Percentiles rank a stretch among this genome's conserved stretches.
Evolutionary conservation across 2,329 filamentous ascomycete species (phyloP).

Genomic region (Sclerotinia minor): DNA sequence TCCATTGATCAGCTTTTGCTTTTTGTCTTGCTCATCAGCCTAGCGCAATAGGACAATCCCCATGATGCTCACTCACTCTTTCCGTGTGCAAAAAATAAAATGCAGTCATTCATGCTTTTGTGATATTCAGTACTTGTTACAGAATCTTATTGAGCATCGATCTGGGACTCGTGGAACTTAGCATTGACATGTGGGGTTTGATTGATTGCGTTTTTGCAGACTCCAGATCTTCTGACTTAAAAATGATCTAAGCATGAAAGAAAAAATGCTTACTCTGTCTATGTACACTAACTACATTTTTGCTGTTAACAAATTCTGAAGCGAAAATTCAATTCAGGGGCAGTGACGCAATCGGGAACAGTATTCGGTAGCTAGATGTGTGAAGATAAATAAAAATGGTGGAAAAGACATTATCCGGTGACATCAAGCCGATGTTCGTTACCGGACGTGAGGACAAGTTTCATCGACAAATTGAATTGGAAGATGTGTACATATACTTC

Average conservation of each 20-base stretch:
- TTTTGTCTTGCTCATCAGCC: not conserved
- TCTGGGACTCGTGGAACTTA: not conserved
- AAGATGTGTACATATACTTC: slow-evolving; percentile 7
- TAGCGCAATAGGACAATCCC: not conserved
- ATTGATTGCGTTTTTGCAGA: not conserved
- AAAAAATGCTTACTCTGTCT: too few relatives aligned
- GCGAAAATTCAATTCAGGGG: slow-evolving; percentile 14
- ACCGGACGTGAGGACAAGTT: slow-evolving; percentile 4
- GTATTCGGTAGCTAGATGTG: not conserved
- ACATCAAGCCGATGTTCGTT: slow-evolving; percentile 9
- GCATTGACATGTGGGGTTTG: slow-evolving; percentile 1
- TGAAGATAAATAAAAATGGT: slow-evolving; percentile 3
- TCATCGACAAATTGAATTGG: not conserved
- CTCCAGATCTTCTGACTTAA: not conserved
- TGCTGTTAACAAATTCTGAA: not conserved
- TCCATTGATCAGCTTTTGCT: slow-evolving; percentile 19
- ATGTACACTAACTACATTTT: not conserved
- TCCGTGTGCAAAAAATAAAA: not conserved
- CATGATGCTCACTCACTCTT: not conserved
- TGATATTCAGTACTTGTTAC: not conserved
- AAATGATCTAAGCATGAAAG: not conserved
- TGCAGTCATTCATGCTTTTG: not conserved
- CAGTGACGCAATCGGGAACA: not conserved
- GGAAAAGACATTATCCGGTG: slow-evolving; percentile 25
- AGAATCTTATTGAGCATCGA: slow-evolving; percentile 1